A percentile compares a stretch with the other conserved stretches of the same genome.
Conservation (phyloP, 75 land plant genomes). For the Azolla pinnata region DNA sequence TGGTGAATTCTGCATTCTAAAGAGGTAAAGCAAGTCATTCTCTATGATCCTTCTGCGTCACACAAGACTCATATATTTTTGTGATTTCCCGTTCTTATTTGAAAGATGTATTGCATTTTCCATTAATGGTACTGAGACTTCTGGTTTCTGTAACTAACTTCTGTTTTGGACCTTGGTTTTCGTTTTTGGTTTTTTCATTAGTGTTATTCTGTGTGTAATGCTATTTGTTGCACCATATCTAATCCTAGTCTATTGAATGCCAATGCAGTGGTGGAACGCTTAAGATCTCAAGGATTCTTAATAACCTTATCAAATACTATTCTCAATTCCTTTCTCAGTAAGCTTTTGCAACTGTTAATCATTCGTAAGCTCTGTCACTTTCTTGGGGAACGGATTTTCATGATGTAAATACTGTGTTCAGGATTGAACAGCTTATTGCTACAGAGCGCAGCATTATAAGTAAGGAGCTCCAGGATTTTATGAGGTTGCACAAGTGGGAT, state of each 20-base stretch:
- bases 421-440: slow-evolving; percentile 46
- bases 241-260: not conserved
- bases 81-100: not conserved
- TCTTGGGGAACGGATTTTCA: no score
- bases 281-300: slow-evolving; percentile 44
- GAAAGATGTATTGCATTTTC: not conserved
- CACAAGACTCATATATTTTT: not conserved
- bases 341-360: slow-evolving; percentile 20
- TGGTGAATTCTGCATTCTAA: slow-evolving; percentile 42
- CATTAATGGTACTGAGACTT: not conserved
- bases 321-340: slow-evolving; percentile 68
- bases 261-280: slow-evolving; percentile 12
- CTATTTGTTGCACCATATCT: not conserved
- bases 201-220: not conserved
- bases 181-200: not conserved
- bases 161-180: not conserved
- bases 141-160: not conserved
- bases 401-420: no score
- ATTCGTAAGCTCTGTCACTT: no score
- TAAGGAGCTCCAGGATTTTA: slow-evolving; percentile 48
- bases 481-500: slow-evolving; percentile 69
- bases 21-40: slow-evolving; percentile 13
- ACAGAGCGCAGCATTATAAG: slow-evolving; percentile 35
- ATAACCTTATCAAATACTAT: slow-evolving; percentile 66
- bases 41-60: not conserved